These are phyloP conservation scores for Cytidiella melzeri DNA, from an alignment of 768 basidiomycete species.

Conservation along the genomic window DNA sequence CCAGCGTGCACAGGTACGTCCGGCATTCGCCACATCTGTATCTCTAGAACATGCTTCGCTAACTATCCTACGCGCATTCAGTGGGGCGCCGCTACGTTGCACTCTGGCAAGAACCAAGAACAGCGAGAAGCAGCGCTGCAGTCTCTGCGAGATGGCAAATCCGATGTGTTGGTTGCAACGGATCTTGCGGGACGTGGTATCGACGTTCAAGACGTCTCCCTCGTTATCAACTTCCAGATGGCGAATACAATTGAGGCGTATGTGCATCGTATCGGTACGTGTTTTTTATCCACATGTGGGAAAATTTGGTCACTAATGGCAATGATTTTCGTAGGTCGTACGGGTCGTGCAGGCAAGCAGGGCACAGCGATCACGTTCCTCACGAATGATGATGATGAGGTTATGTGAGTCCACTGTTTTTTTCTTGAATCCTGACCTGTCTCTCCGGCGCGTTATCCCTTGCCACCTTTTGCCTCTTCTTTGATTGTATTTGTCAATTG, in stretches of 20 bases:
- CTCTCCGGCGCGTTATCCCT: too few species aligned
- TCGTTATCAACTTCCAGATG: slow-evolving; percentile 99
- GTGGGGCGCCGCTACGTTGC: slow-evolving; percentile 89
- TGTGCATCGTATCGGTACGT: slow-evolving; percentile 92
- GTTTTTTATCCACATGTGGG: slow-evolving; percentile 3
- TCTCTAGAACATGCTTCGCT: neutral
- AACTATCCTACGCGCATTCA: slow-evolving; percentile 25
- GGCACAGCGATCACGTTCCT: slow-evolving; percentile 95
- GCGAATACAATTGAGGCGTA: slow-evolving; percentile 93
- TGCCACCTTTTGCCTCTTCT: too few species aligned
- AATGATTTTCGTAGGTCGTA: slow-evolving; percentile 56
- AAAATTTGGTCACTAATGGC: slow-evolving; percentile 4
- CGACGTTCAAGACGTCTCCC: slow-evolving; percentile 93
- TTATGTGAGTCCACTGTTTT: slow-evolving; percentile 60
- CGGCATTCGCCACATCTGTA: neutral
- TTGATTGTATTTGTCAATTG: slow-evolving; percentile 2
- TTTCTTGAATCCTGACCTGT: neutral
- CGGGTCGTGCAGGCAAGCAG: slow-evolving; percentile 95
- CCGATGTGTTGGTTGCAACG: slow-evolving; percentile 90
- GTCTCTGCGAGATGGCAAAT: slow-evolving; percentile 76
- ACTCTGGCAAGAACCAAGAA: slow-evolving; percentile 97
- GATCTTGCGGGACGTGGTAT: slow-evolving; percentile 98
- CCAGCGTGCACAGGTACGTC: slow-evolving; percentile 76
- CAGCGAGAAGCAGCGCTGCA: slow-evolving; percentile 93
- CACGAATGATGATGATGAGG: slow-evolving; percentile 93